Percentiles rank a stretch among this genome's conserved stretches.
Conservation (phyloP, 805 yeast genomes). For the Saccharomycopsis fibuligera region DNA sequence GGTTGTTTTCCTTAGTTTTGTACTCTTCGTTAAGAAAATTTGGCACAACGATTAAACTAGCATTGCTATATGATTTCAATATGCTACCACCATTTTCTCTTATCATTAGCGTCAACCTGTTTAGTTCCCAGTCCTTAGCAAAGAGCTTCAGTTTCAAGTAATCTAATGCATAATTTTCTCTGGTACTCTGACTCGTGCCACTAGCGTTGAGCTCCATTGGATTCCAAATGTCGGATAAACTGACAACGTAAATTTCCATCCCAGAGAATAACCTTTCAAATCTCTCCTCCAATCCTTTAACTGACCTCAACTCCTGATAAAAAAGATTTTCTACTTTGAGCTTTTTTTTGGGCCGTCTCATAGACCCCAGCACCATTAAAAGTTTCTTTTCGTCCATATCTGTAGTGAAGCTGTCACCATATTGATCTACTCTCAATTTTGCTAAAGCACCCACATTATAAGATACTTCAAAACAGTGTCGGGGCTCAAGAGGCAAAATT, state of each 20-base stretch:
- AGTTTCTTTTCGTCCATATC: not conserved
- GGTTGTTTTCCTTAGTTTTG: not conserved
- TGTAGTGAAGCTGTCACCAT: conserved; percentile 53
- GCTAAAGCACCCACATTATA: conserved; percentile 27
- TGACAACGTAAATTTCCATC: no score
- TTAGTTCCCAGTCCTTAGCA: not conserved
- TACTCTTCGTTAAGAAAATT: conserved; percentile 2
- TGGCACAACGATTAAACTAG: conserved; percentile 37
- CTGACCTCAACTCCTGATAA: not conserved
- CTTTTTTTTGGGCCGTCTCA: no score
- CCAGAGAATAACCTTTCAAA: no score
- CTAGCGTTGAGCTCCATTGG: no score
- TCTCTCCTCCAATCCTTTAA: no score
- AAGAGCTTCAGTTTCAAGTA: not conserved
- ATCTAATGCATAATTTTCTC: no score
- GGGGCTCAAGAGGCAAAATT: conserved; percentile 53
- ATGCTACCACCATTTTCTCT: conserved; percentile 37
- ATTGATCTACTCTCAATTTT: conserved; percentile 41
- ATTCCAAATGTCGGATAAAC: no score
- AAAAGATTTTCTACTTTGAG: not conserved
- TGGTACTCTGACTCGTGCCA: not conserved
- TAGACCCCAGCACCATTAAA: not conserved
- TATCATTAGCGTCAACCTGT: not conserved
- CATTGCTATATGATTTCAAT: conserved; percentile 25
- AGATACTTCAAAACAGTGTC: conserved; percentile 44